Evolutionary conservation across 2,329 filamentous ascomycete species (phyloP), one percentile per base, ranked within the genome.

Genomic region (Cladosporium velox): DNA sequence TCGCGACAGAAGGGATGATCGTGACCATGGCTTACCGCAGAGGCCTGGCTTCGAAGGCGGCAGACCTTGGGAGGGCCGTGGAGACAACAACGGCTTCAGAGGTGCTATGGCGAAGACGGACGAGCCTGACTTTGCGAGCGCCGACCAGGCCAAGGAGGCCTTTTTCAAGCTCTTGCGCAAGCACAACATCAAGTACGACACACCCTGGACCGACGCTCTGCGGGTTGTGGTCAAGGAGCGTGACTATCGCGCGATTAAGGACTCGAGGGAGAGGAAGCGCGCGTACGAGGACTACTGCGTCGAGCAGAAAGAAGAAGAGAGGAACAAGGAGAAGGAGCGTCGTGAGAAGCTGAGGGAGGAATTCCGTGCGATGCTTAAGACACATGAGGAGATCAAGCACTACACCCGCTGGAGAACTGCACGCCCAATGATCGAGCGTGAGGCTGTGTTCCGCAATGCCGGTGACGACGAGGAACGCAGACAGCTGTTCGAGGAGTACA

Each of bases 371-470:
- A 99, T 99, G 95, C 86, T 99, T 71, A 92, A 90, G 80, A 93
- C 93, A 71, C 94, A 99, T 78, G 93, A 93, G 68, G 95, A 99
- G 79, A 98, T 99, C 79, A 95, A 93, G 79, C 88, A 97, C 78
- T 97, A 96, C 79, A 97, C 94, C 51, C 90, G 93, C 68, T 99
- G 95, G 95, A 96, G 93, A 85, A 97, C 92, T 18, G 95, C 94
- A 63, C 89, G 92, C 59, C 92, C 93, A 11, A 96, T 97, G 70
- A 92, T 99, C 69, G 92, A 98, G 79, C 91, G 91, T 59, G 95
- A 99, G 83, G 95, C 92, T 58, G 95, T 96, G 67, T 99, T 98
- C 82, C 90, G 93, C 72, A 94, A 93, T 34, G 94, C 93, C 52
- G 91, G 90, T 70, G 91, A 90, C 72, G 95, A 99, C 72, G 85